phyloP scores from a whole-genome alignment of 169 alveolate species.

The Eimeria maxima region DNA sequence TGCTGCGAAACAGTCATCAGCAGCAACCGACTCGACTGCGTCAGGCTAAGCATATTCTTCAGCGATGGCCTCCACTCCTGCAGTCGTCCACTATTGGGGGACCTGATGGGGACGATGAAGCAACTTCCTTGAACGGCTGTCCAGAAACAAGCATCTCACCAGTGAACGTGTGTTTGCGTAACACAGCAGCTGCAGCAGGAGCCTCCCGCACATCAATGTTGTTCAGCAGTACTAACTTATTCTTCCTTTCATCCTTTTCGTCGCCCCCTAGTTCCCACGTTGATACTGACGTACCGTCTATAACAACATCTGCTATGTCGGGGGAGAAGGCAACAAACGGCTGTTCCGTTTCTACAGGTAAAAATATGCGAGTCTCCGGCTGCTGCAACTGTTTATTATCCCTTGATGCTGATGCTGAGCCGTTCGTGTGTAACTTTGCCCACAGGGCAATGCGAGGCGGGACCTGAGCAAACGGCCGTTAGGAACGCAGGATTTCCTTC shows the following conservation, averaged over 20 bases:
- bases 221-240: slow-evolving; percentile 24
- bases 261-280: slow-evolving; percentile 13
- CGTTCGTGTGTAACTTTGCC: background rate
- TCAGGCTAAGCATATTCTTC: slow-evolving; percentile 4
- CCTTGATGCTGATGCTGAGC: background rate
- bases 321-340: slow-evolving; percentile 3
- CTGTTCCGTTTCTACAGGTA: slow-evolving; percentile 17
- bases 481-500: slow-evolving; percentile 35
- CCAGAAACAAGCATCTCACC: background rate
- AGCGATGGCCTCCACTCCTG: slow-evolving; percentile 21
- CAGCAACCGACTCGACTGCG: background rate
- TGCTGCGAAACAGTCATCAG: slow-evolving; percentile 40
- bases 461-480: background rate
- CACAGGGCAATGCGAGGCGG: slow-evolving; percentile 37
- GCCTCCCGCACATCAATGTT: slow-evolving; percentile 30
- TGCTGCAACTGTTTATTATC: background rate
- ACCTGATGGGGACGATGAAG: slow-evolving; percentile 30
- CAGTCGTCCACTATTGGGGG: background rate
- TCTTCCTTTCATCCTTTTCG: slow-evolving; percentile 24
- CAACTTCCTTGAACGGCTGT: background rate
- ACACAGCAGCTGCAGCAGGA: slow-evolving; percentile 4
- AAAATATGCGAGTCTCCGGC: background rate
- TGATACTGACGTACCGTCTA: background rate
- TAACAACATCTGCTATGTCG: background rate
- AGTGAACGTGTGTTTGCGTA: slow-evolving; percentile 14